Evolutionary conservation across 139 green algal species (phyloP), one percentile per base, ranked within the genome.

Genomic region (Nannochloris sp.): DNA sequence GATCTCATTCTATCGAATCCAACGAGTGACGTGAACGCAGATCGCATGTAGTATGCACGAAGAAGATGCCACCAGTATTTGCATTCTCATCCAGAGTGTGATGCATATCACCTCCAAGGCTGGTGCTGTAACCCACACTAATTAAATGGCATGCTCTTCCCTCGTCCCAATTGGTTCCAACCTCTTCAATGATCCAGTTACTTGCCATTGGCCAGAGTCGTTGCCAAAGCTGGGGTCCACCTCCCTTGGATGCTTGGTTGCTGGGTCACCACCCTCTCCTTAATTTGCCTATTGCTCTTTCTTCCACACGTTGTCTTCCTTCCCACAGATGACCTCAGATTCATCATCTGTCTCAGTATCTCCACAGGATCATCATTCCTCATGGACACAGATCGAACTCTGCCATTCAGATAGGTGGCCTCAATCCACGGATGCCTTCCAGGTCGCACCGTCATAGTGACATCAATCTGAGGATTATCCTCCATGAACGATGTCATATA

Each of bases 381-480:
- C 27, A 80, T 11, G 15, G 66, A 51, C 2, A 81, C 75, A 10
- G 58, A 48, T 21, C 75, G 50, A 23, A 43, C 27, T 1, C 5
- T 70, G 4, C 25, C 56, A 53, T 73, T 76, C 27, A 31, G 12
- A 34, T 58, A 58, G 51, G 8, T 40, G 1, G 34, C 34, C 9
- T 40, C 15, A 14, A 25, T 37, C 18, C 50, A 58, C 9, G 25
- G 50, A 19, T 29, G 12, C 21, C 21, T 29, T 12, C 21, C 19
- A 34, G 21, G 23, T 21, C 23, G n/a, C 21, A 27, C 21, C 23
- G 19, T 58, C 23, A 34, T 37, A 46, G 19, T 18, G 29, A 27
- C 36, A 48, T 19, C 4, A 16, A 82, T 49, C 10, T 82, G 75
- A 9, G 74, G 69, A 48, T 82, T 82, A 4, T 76, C 50, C 25